Base-by-base conservation (phyloP, 768 basidiomycete species). In the Serpula lacrymans region DNA sequence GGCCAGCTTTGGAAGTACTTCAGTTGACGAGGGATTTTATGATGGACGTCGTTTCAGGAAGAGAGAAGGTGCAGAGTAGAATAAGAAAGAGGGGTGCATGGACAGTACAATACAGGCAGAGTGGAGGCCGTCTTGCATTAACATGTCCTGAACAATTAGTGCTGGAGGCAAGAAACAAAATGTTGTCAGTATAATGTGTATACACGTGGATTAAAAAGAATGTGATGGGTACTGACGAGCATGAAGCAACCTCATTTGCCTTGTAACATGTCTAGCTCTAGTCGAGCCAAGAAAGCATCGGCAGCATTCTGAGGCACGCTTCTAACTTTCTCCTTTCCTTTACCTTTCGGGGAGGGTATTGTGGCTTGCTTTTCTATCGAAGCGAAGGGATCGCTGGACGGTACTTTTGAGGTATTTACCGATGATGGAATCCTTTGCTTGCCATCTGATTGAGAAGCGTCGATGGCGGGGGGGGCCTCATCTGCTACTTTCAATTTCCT, bases 271-370 rank as follows among this genome's bases (percentile, higher is more conserved):
- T 86, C 84, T 32, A 68, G 63, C 58, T 84, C 82, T 10, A 88
- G 65, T 42, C 75, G 70, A 10, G 84, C 78, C 38, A 88, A 54
- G 51, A 88, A 88, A 20, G 63, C 65, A 43, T 87, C 85, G 1
- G 84, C 83, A 16, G 72, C 71, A 34, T 59, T 52, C 9, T 53
- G 50, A 18, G 30, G 28, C 3, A 32, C 20, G 4, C 51, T 39
- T 32, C 42, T 27, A 46, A 45, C 26, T 42, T 53, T 48, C 37
- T 30, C 28, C 42, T 65, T 53, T 29, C 41, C 46, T 55, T 68
- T 44, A 42, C 52, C 56, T 18, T 36, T 45, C 13, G 47, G 29
- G 17, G 41, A 20, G 7, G 56, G 24, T 9, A 41, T 36, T 13
- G 54, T 42, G 3, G 59, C 55, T 24, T 50, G 52, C 23, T 51